phyloP scores from a whole-genome alignment of 768 basidiomycete species.

The Amyloporia xantha region DNA sequence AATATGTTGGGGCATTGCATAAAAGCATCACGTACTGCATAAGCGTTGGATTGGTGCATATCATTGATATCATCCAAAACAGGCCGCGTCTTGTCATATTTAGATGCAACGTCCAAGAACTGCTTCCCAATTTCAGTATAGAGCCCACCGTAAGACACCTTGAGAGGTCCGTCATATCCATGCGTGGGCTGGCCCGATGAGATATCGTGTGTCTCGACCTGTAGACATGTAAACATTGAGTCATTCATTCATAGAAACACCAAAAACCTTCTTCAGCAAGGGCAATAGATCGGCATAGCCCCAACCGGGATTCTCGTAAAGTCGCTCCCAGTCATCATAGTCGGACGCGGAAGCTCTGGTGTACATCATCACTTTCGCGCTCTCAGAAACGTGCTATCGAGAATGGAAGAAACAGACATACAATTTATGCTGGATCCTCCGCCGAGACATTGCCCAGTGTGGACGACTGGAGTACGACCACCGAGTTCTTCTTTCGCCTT shows the following conservation, averaged over 20 bases:
- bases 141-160: slow-evolving; percentile 35
- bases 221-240: too few species aligned
- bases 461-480: slow-evolving; percentile 39
- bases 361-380: slow-evolving; percentile 44
- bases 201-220: slow-evolving; percentile 29
- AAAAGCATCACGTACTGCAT: slow-evolving; percentile 38
- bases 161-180: slow-evolving; percentile 27
- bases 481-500: slow-evolving; percentile 34
- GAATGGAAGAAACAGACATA: too few species aligned
- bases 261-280: slow-evolving; percentile 39
- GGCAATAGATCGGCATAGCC: slow-evolving; percentile 51
- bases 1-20: too few species aligned
- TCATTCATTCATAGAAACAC: neutral
- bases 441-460: slow-evolving; percentile 45
- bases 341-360: slow-evolving; percentile 55
- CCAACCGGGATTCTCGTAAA: slow-evolving; percentile 54
- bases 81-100: slow-evolving; percentile 42
- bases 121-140: slow-evolving; percentile 37
- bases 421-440: slow-evolving; percentile 60
- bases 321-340: too few species aligned
- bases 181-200: slow-evolving; percentile 23
- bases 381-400: too few species aligned
- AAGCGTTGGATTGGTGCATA: slow-evolving; percentile 34
- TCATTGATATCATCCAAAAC: slow-evolving; percentile 42
- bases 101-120: slow-evolving; percentile 38